Evolutionary conservation across 225 moss, liverwort and hornwort species (phyloP), one percentile per base, ranked within the genome.

Genomic region (Sphagnum contortum): DNA sequence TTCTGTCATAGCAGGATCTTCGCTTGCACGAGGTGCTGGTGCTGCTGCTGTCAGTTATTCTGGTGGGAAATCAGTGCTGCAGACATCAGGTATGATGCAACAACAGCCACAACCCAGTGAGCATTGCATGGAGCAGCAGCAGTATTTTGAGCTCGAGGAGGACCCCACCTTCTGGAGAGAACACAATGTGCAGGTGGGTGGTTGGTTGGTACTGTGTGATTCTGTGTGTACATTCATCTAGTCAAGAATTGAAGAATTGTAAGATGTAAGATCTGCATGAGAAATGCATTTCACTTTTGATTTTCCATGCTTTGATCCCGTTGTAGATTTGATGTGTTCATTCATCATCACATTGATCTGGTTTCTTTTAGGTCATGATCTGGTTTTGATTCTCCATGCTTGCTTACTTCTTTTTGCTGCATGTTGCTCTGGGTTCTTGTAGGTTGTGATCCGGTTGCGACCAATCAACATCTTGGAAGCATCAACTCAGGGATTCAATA

Each of bases 361-460:
- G 29, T 29, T 29, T 29, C 29, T 29, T 29, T 29, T 29, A 29
- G 29, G 29, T 29, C 29, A 29, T 29, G 29, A 29, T 29, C 29
- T 29, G 29, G 29, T 29, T 29, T 29, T 29, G 29, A 29, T 29
- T 29, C 29, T 29, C 29, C 29, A 29, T 29, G 1, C 29, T 29
- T 29, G 29, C 29, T 29, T 29, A 1, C 29, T 29, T 29, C 1
- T 29, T 29, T 29, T 29, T 29, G 29, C 29, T 29, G 29, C 29
- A 29, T 29, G 29, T 29, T 29, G 29, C 29, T 29, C 29, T 29
- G 29, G 29, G 52, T 9, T 75, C 51, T 57, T 52, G 53, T 81
- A 98, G 96, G 96, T 98, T 64, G 74, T 98, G 44, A 78, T 98
- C 56, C 92, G 96, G 69, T 87, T 90, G 47, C 85, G 96, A 58